phyloP scores from a whole-genome alignment of 805 yeast genomes.

The Aciculoconidium aculeatum region DNA sequence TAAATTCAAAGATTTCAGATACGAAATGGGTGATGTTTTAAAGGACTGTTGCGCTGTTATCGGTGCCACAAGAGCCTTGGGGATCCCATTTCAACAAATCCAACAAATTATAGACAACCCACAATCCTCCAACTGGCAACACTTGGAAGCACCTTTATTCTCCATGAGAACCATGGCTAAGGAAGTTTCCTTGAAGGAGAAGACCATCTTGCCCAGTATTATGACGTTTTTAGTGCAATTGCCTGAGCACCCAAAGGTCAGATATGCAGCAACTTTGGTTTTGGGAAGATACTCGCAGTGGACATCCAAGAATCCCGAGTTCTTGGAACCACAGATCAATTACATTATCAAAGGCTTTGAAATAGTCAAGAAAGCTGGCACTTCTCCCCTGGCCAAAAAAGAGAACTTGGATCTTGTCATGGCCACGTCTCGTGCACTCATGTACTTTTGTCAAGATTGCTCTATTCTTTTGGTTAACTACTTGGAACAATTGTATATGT shows the following conservation, averaged over 20 bases:
- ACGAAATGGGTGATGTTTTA: constrained; percentile 96
- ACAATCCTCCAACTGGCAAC: constrained; percentile 63
- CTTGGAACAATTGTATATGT: constrained; percentile 67
- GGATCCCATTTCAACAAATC: constrained; percentile 62
- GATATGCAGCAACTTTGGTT: constrained; percentile 90
- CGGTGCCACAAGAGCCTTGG: constrained; percentile 67
- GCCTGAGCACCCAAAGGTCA: constrained; percentile 80
- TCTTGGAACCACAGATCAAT: constrained; percentile 72
- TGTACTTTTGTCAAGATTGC: constrained; percentile 94
- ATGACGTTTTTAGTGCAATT: constrained; percentile 62
- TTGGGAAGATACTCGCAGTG: constrained; percentile 95
- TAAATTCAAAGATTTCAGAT: constrained; percentile 87
- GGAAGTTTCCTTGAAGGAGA: constrained; percentile 67
- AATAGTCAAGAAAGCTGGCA: constrained; percentile 6
- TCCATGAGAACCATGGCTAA: constrained; percentile 92
- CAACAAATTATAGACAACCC: constrained; percentile 31
- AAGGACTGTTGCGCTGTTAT: constrained; percentile 92
- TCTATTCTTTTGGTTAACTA: constrained; percentile 56
- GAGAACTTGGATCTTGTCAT: constrained; percentile 47
- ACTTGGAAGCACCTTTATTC: constrained; percentile 84
- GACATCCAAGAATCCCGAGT: constrained; percentile 83
- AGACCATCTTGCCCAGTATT: constrained; percentile 64
- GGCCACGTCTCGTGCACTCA: constrained; percentile 90
- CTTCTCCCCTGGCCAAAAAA: constrained; percentile 15
- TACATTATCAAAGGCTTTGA: constrained; percentile 76